Evolutionary conservation across 768 basidiomycete species (phyloP).

Genomic region (Pholiota microspora): DNA sequence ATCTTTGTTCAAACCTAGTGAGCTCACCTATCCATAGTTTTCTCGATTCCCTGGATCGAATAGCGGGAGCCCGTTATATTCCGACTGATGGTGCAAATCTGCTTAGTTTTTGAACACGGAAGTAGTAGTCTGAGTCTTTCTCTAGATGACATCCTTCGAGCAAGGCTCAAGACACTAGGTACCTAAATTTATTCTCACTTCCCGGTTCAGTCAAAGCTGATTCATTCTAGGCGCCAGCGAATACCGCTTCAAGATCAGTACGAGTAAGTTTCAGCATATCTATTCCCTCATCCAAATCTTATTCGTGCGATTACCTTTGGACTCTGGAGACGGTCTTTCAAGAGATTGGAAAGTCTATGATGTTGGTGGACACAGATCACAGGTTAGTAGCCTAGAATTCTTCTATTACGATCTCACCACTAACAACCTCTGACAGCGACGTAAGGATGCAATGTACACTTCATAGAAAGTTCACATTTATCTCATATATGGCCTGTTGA

Average conservation of each 20-base stretch:
- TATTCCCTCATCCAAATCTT: neutral
- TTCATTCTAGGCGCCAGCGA: slow-evolving; percentile 57
- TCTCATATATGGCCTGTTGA: slow-evolving; percentile 1
- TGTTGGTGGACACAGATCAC: slow-evolving; percentile 64
- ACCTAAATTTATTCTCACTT: neutral
- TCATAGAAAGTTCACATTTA: neutral
- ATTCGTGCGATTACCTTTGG: neutral
- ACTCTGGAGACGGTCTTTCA: slow-evolving; percentile 9
- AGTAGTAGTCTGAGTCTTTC: neutral
- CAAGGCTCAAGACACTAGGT: slow-evolving; percentile 61
- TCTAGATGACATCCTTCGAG: slow-evolving; percentile 69
- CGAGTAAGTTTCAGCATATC: slow-evolving; percentile 28
- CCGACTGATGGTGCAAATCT: slow-evolving; percentile 58
- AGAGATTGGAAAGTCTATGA: slow-evolving; percentile 48
- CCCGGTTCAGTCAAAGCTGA: slow-evolving; percentile 1
- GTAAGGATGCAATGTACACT: slow-evolving; percentile 7
- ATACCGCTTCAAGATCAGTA: slow-evolving; percentile 61
- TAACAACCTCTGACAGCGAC: slow-evolving; percentile 26
- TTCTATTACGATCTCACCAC: neutral
- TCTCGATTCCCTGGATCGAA: slow-evolving; percentile 61
- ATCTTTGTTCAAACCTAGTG: neutral
- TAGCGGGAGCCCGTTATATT: slow-evolving; percentile 58
- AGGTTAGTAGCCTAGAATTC: slow-evolving; percentile 39
- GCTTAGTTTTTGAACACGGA: neutral
- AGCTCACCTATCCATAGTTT: slow-evolving; percentile 46